Base-by-base conservation (phyloP, 805 yeast species). In the Candida golubevii region DNA sequence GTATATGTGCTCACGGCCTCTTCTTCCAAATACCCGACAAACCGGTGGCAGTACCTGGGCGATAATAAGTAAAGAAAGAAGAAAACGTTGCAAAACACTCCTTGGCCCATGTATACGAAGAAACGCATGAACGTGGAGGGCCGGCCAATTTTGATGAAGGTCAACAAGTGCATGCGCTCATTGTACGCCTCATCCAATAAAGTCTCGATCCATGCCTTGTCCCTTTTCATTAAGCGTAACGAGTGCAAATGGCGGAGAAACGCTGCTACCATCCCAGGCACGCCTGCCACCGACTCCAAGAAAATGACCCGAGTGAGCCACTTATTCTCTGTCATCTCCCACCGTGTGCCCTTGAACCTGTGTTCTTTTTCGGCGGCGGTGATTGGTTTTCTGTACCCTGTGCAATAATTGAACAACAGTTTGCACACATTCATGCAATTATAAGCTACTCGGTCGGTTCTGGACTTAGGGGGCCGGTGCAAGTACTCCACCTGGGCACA, bases 251-350 rank as follows among this genome's bases (percentile, higher is more conserved):
- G 89, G 45, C 89, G 74, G 35, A 84, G 61, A 63, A 82, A 83
- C 1, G 85, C 84, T 3, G 86, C 90, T 38, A 80, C 85, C 72
- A 82, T 77, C 9, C 90, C 89, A 1, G 90, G 90, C n/a, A 83
- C 86, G 8, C 88, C 89, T 5, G 90, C 90, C 44, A 84, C 72
- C 47, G 82, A 75, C 60, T 83, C 90, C 52, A 83, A 70, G 54
- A 84, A 82, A 33, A 84, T 77, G 45, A 76, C 63, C 42, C 85
- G 61, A 7, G 79, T 75, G 46, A 84, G 54, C 89, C 89, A 84
- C 56, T 80, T 78, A 42, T 67, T 70, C 26, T 75, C 77, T 6
- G 83, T 78, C 85, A 83, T 79, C 41, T 67, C 67, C 49, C 70
- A 74, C 39, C 75, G 55, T 1, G 73, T 69, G 9, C 72, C 73